These are phyloP conservation scores for Dacryopinax primogenitus DNA, from an alignment of 768 basidiomycete genomes.

Conservation along the genomic window DNA sequence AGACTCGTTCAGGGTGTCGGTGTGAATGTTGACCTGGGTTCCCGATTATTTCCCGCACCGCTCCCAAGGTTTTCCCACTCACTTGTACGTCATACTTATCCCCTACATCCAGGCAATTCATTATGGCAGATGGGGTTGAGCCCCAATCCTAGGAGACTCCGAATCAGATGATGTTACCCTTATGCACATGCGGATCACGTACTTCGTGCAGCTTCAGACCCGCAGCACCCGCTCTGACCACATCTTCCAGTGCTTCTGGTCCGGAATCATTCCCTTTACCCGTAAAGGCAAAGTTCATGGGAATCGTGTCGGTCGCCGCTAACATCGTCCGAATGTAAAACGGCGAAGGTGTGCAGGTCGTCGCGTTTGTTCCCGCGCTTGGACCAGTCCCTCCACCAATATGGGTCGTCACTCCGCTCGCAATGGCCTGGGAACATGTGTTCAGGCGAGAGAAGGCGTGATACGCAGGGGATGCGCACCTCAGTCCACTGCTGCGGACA, in stretches of 20 bases:
- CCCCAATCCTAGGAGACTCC: constrained; percentile 66
- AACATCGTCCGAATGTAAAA: constrained; percentile 89
- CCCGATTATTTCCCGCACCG: not conserved
- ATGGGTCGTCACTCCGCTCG: constrained; percentile 73
- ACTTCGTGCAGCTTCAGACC: constrained; percentile 88
- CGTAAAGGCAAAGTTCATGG: constrained; percentile 89
- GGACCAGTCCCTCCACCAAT: constrained; percentile 96
- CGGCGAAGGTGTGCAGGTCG: constrained; percentile 83
- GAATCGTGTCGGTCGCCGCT: constrained; percentile 73
- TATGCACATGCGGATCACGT: constrained; percentile 1
- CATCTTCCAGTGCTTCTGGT: constrained; percentile 56
- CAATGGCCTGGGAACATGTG: constrained; percentile 22
- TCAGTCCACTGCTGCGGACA: constrained; percentile 87
- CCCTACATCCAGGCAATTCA: constrained; percentile 60
- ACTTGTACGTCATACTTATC: constrained; percentile 94
- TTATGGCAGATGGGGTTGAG: constrained; percentile 69
- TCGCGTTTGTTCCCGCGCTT: constrained; percentile 76
- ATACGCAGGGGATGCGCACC: constrained; percentile 31
- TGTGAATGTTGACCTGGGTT: constrained; percentile 79
- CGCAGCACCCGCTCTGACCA: constrained; percentile 68
- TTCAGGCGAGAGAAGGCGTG: not conserved
- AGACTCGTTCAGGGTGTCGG: constrained; percentile 93
- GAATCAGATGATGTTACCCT: not conserved
- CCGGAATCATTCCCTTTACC: constrained; percentile 94
- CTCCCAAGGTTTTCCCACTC: constrained; percentile 15